phyloP scores from a whole-genome alignment of 805 yeast genomes.

The Spathaspora gorwiae region DNA sequence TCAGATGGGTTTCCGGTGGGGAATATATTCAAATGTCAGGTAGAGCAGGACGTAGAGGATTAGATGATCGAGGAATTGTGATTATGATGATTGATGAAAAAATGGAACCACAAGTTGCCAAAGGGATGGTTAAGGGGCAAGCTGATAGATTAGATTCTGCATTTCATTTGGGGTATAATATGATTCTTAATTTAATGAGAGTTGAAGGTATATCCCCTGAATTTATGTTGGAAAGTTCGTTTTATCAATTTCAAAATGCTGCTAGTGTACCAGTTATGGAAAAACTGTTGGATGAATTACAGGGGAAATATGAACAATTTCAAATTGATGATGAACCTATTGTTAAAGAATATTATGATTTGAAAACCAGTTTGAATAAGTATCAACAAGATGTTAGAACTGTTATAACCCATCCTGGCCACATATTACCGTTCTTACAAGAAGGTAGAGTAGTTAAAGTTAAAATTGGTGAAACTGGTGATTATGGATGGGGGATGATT shows the following conservation, averaged over 20 bases:
- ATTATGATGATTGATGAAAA: slow-evolving; percentile 99
- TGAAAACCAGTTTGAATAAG: slow-evolving; percentile 62
- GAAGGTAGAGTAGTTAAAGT: slow-evolving; percentile 82
- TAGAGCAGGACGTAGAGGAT: slow-evolving; percentile 99
- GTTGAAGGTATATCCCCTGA: slow-evolving; percentile 99
- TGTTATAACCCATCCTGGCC: slow-evolving; percentile 87
- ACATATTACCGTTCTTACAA: slow-evolving; percentile 77
- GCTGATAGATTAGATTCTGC: slow-evolving; percentile 98
- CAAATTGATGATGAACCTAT: slow-evolving; percentile 68
- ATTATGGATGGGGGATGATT: slow-evolving; percentile 88
- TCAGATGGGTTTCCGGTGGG: slow-evolving; percentile 99
- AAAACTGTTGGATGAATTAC: slow-evolving; percentile 52
- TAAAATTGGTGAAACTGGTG: slow-evolving; percentile 56
- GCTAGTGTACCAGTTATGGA: slow-evolving; percentile 86
- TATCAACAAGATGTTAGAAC: slow-evolving; percentile 76
- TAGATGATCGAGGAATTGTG: slow-evolving; percentile 98
- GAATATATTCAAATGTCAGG: slow-evolving; percentile 99
- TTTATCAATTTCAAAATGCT: slow-evolving; percentile 92
- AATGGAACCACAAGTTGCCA: slow-evolving; percentile 99
- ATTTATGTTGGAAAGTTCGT: slow-evolving; percentile 90
- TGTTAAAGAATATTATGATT: slow-evolving; percentile 78
- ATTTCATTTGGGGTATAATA: slow-evolving; percentile 93
- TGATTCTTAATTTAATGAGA: slow-evolving; percentile 92
- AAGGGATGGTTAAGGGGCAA: slow-evolving; percentile 99
- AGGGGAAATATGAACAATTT: slow-evolving; percentile 44